phyloP scores from a whole-genome alignment of 108 stramenopile species.

The Pseudonitzschia pungens region DNA sequence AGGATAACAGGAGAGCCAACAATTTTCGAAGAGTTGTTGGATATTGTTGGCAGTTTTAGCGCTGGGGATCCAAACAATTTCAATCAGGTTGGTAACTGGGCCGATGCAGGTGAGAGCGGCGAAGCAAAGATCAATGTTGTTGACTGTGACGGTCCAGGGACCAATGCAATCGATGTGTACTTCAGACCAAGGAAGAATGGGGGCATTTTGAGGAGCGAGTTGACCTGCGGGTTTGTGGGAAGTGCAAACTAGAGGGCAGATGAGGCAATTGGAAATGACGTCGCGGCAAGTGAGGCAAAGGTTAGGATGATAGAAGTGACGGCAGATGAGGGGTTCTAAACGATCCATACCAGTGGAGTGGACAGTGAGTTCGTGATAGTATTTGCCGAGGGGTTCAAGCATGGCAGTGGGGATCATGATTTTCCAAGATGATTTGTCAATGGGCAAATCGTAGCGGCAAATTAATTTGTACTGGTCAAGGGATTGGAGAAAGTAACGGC shows the following conservation, averaged over 20 bases:
- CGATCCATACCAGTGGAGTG: background rate
- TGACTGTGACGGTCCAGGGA: constrained; percentile 37
- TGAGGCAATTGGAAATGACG: background rate
- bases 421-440: background rate
- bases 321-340: background rate
- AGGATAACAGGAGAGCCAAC: constrained; percentile 40
- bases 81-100: constrained; percentile 26
- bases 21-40: constrained; percentile 5
- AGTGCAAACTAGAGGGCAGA: background rate
- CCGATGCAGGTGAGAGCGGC: constrained; percentile 40
- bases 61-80: constrained; percentile 27
- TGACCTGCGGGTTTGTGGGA: background rate
- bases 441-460: background rate
- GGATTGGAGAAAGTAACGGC: background rate
- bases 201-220: background rate
- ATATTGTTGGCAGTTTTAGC: constrained; percentile 16
- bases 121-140: constrained; percentile 15
- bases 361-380: background rate
- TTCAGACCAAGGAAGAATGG: constrained; percentile 17
- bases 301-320: background rate
- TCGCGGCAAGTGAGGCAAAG: background rate
- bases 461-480: background rate
- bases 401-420: background rate
- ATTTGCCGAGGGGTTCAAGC: no score
- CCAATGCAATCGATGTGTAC: constrained; percentile 40